A percentile compares a stretch with the other conserved stretches of the same genome.
phyloP scores from a whole-genome alignment of 352 stramenopile species.

The Pythium rishiriense region DNA sequence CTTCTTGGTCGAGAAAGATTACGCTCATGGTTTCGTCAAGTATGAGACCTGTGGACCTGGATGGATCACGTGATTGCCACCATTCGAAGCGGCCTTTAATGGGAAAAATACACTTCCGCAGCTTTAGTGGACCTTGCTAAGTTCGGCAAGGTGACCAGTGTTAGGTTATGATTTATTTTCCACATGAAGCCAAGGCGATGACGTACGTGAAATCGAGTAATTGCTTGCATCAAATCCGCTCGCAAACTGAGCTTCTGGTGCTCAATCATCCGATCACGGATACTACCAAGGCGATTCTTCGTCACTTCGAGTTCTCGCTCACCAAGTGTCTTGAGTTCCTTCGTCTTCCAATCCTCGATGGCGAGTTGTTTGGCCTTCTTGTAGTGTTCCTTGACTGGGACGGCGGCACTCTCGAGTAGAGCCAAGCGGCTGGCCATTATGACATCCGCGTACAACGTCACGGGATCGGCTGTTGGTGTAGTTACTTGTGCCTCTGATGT shows the following conservation, averaged over 20 bases:
- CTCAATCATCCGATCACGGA: conserved; percentile 54
- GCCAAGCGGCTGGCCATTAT: conserved; percentile 68
- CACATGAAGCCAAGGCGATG: neutral
- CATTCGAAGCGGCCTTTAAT: conserved; percentile 63
- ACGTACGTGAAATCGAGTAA: conserved; percentile 54
- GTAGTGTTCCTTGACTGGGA: conserved; percentile 57
- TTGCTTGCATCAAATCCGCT: conserved; percentile 41
- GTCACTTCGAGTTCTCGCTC: conserved; percentile 62
- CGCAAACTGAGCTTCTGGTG: conserved; percentile 46
- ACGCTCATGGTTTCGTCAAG: conserved; percentile 23
- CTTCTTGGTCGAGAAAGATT: conserved; percentile 26
- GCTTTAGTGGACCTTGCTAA: conserved; percentile 50
- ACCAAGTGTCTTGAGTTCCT: conserved; percentile 43
- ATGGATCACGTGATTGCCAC: conserved; percentile 48
- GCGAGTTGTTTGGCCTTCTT: conserved; percentile 46
- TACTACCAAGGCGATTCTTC: conserved; percentile 49
- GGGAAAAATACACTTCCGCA: conserved; percentile 59
- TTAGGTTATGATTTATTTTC: neutral
- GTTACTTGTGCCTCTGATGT: conserved; percentile 19
- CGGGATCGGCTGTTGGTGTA: conserved; percentile 32
- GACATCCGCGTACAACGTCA: conserved; percentile 43
- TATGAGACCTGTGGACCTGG: conserved; percentile 40
- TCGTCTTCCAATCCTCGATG: conserved; percentile 66
- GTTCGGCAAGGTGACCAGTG: neutral
- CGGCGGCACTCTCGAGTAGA: conserved; percentile 49